Percentiles rank a stretch among this genome's conserved stretches.
These are phyloP conservation scores for Hippophae rhamnoides DNA, from an alignment of 306 rosid genomes.

Conservation along the genomic window DNA sequence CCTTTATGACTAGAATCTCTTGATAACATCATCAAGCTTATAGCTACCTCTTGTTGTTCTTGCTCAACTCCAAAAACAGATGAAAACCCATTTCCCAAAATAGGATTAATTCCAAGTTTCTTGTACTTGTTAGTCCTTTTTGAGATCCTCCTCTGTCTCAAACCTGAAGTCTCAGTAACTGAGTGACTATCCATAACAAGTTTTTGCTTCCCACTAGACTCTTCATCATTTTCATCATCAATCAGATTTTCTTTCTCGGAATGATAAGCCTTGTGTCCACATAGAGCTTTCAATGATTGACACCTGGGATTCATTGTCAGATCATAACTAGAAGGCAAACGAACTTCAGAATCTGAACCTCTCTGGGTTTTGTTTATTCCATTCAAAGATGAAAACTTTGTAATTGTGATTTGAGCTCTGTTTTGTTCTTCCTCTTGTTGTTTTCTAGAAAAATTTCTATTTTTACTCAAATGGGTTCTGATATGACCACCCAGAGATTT, in stretches of 20 bases:
- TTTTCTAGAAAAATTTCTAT: conserved; percentile 15
- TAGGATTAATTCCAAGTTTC: conserved; percentile 21
- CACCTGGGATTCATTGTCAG: conserved; percentile 69
- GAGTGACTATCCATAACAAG: conserved; percentile 50
- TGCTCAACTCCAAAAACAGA: conserved; percentile 47
- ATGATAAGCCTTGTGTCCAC: conserved; percentile 88
- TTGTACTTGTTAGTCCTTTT: conserved; percentile 33
- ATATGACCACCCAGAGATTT: conserved; percentile 76
- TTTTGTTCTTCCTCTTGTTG: not conserved
- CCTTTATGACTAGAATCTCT: conserved; percentile 36
- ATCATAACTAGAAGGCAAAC: conserved; percentile 35
- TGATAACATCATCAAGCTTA: conserved; percentile 68
- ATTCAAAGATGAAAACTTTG: conserved; percentile 27
- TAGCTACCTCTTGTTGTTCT: conserved; percentile 60
- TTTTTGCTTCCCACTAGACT: conserved; percentile 32
- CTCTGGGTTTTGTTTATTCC: conserved; percentile 39
- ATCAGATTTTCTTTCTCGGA: conserved; percentile 51
- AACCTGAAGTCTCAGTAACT: conserved; percentile 50
- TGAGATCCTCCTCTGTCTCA: conserved; percentile 29
- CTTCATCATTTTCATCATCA: conserved; percentile 20
- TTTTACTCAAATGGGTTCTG: conserved; percentile 54
- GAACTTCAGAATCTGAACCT: conserved; percentile 39
- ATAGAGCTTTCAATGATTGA: conserved; percentile 58
- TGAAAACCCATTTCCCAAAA: conserved; percentile 29
- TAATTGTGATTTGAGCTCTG: conserved; percentile 10